phyloP scores from a whole-genome alignment of 441 rosid genomes.

The Aleurites moluccanus region DNA sequence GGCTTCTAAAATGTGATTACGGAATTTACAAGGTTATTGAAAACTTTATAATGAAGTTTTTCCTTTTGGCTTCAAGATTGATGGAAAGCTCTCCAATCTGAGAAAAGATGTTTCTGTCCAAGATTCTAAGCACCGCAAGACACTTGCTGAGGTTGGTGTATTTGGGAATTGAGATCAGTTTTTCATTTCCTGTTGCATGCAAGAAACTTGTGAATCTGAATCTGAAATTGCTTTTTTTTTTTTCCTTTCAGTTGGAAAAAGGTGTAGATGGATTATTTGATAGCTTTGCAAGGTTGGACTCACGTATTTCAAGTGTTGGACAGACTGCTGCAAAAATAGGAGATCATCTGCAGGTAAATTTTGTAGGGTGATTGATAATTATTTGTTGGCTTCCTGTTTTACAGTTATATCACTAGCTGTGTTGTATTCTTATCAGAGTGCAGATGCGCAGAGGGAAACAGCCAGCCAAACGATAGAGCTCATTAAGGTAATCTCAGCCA shows the following conservation, averaged over 20 bases:
- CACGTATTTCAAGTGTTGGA: slow-evolving; percentile 99
- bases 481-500: slow-evolving; percentile 63
- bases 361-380: slow-evolving; percentile 15
- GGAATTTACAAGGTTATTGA: slow-evolving; percentile 2
- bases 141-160: slow-evolving; percentile 74
- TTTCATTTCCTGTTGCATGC: neutral
- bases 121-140: slow-evolving; percentile 93
- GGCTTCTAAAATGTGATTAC: slow-evolving; percentile 11
- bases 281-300: slow-evolving; percentile 98
- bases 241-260: slow-evolving; percentile 81
- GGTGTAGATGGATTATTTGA: slow-evolving; percentile 96
- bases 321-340: slow-evolving; percentile 99
- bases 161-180: neutral
- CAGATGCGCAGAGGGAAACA: slow-evolving; percentile 99
- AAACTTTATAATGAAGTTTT: slow-evolving; percentile 18
- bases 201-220: neutral
- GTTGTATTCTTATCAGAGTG: slow-evolving; percentile 66
- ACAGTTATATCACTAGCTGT: slow-evolving; percentile 11
- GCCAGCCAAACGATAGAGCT: slow-evolving; percentile 99
- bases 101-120: slow-evolving; percentile 91
- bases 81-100: slow-evolving; percentile 78
- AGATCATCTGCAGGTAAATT: slow-evolving; percentile 93
- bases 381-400: slow-evolving; percentile 7
- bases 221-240: slow-evolving; percentile 11
- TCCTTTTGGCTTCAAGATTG: slow-evolving; percentile 59